Percentiles rank a stretch among this genome's conserved stretches.
phyloP scores from a whole-genome alignment of 2,329 filamentous ascomycete genomes.

The Chalaropsis thielavioides region DNA sequence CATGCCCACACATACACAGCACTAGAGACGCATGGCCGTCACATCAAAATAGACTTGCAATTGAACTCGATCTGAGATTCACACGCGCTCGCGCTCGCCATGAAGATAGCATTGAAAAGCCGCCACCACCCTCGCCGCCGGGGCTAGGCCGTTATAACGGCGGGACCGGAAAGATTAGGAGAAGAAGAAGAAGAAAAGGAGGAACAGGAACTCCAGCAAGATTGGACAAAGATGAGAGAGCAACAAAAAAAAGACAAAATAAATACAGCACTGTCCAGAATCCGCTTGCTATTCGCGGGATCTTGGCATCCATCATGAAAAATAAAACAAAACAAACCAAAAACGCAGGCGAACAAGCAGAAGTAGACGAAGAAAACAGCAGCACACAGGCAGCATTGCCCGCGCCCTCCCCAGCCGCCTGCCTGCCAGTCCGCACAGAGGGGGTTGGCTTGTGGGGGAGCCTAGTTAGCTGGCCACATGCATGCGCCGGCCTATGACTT shows the following conservation, averaged over 20 bases:
- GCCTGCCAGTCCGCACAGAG: too few relatives aligned
- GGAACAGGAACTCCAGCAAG: too few relatives aligned
- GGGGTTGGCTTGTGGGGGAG: too few relatives aligned
- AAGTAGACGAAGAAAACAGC: not conserved
- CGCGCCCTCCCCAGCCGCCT: too few relatives aligned
- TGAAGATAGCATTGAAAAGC: too few relatives aligned
- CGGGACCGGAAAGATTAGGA: too few relatives aligned
- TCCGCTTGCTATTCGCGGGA: not conserved
- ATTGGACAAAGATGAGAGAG: not conserved
- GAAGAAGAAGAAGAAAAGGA: too few relatives aligned
- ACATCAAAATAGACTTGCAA: not conserved
- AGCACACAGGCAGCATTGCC: too few relatives aligned
- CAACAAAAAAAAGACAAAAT: not conserved
- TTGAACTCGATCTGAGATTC: not conserved
- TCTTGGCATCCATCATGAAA: not conserved
- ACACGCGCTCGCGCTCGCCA: not conserved
- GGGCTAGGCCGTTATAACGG: too few relatives aligned
- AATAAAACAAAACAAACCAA: not conserved
- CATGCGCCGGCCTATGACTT: not conserved
- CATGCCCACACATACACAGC: not conserved
- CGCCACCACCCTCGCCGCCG: too few relatives aligned
- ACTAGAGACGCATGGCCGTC: not conserved
- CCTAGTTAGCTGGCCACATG: too few relatives aligned
- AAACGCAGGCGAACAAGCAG: not conserved
- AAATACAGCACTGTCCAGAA: constrained; percentile 3